phyloP scores from a whole-genome alignment of 305 asterid genomes.

The Withania somnifera region DNA sequence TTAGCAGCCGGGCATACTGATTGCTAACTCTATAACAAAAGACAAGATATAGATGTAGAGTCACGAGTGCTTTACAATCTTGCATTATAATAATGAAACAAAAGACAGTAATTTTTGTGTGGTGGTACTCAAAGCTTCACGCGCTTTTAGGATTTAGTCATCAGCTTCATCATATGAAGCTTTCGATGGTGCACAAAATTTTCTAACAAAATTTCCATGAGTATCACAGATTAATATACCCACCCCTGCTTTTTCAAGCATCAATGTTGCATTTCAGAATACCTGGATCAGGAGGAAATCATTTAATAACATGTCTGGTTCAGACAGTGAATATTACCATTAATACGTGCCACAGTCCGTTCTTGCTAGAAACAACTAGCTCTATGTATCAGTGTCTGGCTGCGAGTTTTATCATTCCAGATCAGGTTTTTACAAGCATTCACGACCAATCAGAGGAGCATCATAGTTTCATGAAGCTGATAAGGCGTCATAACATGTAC shows the following conservation, averaged over 20 bases:
- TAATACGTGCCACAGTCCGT: not conserved
- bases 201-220: not conserved
- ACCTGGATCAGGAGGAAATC: not conserved
- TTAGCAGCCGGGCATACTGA: too few species aligned
- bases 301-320: not conserved
- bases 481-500: too few species aligned
- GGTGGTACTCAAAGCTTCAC: too few species aligned
- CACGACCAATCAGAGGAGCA: not conserved
- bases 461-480: not conserved
- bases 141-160: too few species aligned
- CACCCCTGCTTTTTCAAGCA: not conserved
- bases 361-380: not conserved
- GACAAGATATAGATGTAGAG: too few species aligned
- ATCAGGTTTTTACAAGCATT: not conserved
- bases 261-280: not conserved
- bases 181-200: too few species aligned
- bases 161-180: too few species aligned
- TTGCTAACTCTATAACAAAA: too few species aligned
- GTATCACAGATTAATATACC: not conserved
- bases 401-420: not conserved
- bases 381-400: not conserved
- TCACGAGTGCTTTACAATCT: too few species aligned
- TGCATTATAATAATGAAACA: too few species aligned
- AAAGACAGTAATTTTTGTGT: too few species aligned
- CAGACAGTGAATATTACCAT: not conserved